phyloP scores from a whole-genome alignment of 257 asterid genomes.

The Solanum pimpinellifolium region DNA sequence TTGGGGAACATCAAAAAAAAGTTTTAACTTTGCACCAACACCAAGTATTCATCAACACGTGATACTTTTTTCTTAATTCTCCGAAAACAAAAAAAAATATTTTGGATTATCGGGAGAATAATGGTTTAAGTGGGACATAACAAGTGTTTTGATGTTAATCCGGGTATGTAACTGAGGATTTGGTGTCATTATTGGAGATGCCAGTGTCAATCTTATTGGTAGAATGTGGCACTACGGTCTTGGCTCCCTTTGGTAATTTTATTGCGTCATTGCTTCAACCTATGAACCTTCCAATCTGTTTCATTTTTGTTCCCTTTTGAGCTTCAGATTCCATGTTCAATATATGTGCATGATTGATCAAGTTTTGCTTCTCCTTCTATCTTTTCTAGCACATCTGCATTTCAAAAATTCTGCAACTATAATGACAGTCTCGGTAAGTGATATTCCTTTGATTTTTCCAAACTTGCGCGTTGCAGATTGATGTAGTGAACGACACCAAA shows the following conservation, averaged over 20 bases:
- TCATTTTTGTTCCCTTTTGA: background rate
- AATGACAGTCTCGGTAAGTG: background rate
- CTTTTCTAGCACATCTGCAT: background rate
- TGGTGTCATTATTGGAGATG: background rate
- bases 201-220: background rate
- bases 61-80: background rate
- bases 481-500: constrained; percentile 51
- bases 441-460: background rate
- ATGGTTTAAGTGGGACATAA: background rate
- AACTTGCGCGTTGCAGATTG: constrained; percentile 40
- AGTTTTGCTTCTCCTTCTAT: background rate
- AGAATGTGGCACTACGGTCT: background rate
- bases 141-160: background rate
- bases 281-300: background rate
- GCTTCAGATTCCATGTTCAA: background rate
- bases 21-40: no score
- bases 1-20: background rate
- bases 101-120: background rate
- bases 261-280: background rate
- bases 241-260: background rate
- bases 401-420: background rate
- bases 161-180: background rate
- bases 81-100: background rate
- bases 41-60: background rate
- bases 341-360: background rate